Evolutionary conservation across 2,329 filamentous ascomycete species (phyloP).

Genomic region (Aureobasidium sp.): DNA sequence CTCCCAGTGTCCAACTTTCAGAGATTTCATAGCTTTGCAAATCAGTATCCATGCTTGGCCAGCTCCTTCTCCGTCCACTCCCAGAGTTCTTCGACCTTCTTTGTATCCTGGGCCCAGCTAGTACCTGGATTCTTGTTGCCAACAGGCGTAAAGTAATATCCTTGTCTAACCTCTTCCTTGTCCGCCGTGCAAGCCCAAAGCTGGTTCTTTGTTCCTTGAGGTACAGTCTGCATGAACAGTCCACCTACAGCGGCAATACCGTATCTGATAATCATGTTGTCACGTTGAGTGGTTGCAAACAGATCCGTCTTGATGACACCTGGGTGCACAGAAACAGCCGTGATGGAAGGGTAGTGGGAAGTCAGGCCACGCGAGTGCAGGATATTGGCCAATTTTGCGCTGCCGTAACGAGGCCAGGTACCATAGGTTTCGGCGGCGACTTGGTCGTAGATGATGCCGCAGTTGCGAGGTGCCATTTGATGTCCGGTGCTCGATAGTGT

Average conservation of each 20-base stretch:
- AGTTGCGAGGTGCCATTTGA: constrained; percentile 18
- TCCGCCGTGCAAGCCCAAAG: constrained; percentile 35
- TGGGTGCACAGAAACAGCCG: constrained; percentile 40
- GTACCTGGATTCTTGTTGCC: constrained; percentile 23
- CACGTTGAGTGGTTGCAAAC: constrained; percentile 21
- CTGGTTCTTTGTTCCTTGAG: constrained; percentile 34
- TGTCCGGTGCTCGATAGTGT: constrained; percentile 31
- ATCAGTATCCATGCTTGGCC: constrained; percentile 17
- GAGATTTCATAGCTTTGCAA: too few relatives aligned
- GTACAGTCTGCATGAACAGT: constrained; percentile 19
- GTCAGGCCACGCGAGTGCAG: constrained; percentile 40
- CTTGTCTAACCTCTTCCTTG: constrained; percentile 32
- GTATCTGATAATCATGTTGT: constrained; percentile 24
- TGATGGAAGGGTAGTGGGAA: constrained; percentile 39
- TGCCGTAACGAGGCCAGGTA: constrained; percentile 38
- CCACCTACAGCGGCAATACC: constrained; percentile 25
- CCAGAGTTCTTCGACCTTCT: constrained; percentile 31
- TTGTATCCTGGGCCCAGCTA: constrained; percentile 21
- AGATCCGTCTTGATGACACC: constrained; percentile 43
- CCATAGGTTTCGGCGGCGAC: constrained; percentile 20
- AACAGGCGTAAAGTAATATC: constrained; percentile 39
- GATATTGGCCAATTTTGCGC: constrained; percentile 46
- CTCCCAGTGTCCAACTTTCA: not conserved
- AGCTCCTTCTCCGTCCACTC: constrained; percentile 28
- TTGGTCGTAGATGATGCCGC: constrained; percentile 31